Conservation (phyloP, 306 rosid species). For the Hippophae tibetana region DNA sequence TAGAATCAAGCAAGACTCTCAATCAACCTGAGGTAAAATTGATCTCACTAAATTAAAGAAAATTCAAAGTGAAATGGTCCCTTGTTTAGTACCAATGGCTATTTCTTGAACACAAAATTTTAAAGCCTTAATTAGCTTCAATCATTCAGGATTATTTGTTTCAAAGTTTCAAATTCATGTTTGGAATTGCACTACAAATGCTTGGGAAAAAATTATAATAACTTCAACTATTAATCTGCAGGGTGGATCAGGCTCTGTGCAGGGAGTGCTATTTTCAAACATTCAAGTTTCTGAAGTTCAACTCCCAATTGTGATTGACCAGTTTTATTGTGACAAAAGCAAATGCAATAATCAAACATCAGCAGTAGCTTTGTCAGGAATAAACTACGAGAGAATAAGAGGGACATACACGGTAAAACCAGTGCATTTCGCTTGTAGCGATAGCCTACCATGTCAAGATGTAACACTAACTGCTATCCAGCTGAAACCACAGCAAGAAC, state of each 20-base stretch:
- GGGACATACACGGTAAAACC: conserved; percentile 90
- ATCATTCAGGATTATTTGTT: neutral
- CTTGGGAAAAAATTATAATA: no score
- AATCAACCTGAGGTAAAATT: neutral
- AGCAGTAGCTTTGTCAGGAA: conserved; percentile 81
- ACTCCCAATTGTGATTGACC: conserved; percentile 87
- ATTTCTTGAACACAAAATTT: no score
- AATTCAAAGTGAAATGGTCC: neutral
- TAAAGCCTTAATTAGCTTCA: neutral
- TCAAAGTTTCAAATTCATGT: neutral
- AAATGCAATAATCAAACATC: conserved; percentile 63
- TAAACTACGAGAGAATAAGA: conserved; percentile 74
- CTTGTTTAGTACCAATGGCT: neutral
- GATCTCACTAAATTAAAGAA: neutral
- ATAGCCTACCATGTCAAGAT: conserved; percentile 73
- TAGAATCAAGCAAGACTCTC: neutral
- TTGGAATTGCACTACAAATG: neutral
- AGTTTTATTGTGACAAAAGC: conserved; percentile 84
- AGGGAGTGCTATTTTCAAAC: conserved; percentile 79
- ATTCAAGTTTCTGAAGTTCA: conserved; percentile 80
- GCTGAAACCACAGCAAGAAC: conserved; percentile 71
- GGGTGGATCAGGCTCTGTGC: conserved; percentile 95
- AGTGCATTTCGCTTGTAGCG: conserved; percentile 92
- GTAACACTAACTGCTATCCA: conserved; percentile 65
- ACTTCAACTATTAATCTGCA: conserved; percentile 20